These are phyloP conservation scores for Gossypium thurberi DNA, from an alignment of 345 rosid genomes.

Conservation along the genomic window DNA sequence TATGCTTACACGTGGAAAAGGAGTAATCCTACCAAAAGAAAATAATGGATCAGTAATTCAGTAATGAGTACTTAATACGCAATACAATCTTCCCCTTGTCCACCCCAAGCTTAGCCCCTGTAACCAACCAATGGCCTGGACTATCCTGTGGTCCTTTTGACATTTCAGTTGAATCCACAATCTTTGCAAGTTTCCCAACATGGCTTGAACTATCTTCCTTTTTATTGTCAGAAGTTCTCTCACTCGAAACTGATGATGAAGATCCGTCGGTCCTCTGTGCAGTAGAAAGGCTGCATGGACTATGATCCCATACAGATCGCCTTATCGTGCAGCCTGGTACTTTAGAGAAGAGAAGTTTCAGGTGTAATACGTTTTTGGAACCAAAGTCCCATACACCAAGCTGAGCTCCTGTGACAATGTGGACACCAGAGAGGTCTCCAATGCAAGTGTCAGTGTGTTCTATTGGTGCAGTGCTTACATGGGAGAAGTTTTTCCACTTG, in stretches of 20 bases:
- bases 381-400: constrained; percentile 95
- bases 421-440: constrained; percentile 91
- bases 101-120: constrained; percentile 94
- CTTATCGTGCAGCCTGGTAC: constrained; percentile 95
- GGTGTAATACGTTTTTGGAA: constrained; percentile 75
- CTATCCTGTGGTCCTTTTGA: constrained; percentile 85
- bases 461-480: constrained; percentile 94
- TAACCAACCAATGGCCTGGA: constrained; percentile 99
- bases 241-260: constrained; percentile 50
- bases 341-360: constrained; percentile 89
- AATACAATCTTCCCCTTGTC: constrained; percentile 86
- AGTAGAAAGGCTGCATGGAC: constrained; percentile 37
- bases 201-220: constrained; percentile 60
- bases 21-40: constrained; percentile 22
- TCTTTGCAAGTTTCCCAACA: constrained; percentile 60
- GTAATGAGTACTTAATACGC: constrained; percentile 85
- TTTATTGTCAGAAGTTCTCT: constrained; percentile 39
- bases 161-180: constrained; percentile 79
- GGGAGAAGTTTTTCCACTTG: constrained; percentile 98
- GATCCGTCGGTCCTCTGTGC: constrained; percentile 37
- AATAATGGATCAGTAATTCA: constrained; percentile 57
- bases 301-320: constrained; percentile 96
- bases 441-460: constrained; percentile 78
- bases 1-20: constrained; percentile 25
- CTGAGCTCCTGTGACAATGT: constrained; percentile 94